These are phyloP conservation scores for Rutstroemia sp. DNA, from an alignment of 2,329 filamentous ascomycete species.

Conservation along the genomic window DNA sequence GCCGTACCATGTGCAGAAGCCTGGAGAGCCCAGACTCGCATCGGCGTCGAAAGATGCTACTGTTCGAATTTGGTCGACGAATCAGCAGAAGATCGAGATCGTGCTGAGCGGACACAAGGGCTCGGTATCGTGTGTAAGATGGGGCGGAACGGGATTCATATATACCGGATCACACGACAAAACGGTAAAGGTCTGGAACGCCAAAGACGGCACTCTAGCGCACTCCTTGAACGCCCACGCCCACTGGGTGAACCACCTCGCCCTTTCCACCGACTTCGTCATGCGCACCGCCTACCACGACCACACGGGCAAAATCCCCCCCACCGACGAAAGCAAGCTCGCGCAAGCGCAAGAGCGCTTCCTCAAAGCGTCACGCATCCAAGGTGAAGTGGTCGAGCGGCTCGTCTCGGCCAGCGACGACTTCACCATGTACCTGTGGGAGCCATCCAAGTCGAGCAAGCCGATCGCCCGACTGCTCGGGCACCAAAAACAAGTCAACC, in stretches of 20 bases:
- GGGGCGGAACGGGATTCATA: conserved; percentile 83
- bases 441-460: conserved; percentile 70
- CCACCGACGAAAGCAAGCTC: conserved; percentile 61
- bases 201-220: conserved; percentile 67
- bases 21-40: conserved; percentile 70
- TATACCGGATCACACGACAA: conserved; percentile 88
- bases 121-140: conserved; percentile 82
- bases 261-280: conserved; percentile 86
- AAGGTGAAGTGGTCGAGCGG: conserved; percentile 71
- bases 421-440: conserved; percentile 95
- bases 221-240: conserved; percentile 77
- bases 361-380: conserved; percentile 72
- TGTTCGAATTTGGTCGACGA: conserved; percentile 77
- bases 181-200: conserved; percentile 85
- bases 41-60: conserved; percentile 88
- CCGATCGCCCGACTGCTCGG: conserved; percentile 84
- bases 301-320: conserved; percentile 65
- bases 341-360: conserved; percentile 75
- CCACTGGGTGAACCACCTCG: conserved; percentile 94
- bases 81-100: conserved; percentile 70
- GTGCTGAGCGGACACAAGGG: conserved; percentile 84
- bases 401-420: conserved; percentile 90
- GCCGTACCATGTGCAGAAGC: conserved; percentile 75
- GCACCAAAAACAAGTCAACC: conserved; percentile 94
- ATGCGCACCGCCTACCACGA: conserved; percentile 82